Conservation (phyloP, 768 basidiomycete genomes). For the Tulasnella calospora region DNA sequence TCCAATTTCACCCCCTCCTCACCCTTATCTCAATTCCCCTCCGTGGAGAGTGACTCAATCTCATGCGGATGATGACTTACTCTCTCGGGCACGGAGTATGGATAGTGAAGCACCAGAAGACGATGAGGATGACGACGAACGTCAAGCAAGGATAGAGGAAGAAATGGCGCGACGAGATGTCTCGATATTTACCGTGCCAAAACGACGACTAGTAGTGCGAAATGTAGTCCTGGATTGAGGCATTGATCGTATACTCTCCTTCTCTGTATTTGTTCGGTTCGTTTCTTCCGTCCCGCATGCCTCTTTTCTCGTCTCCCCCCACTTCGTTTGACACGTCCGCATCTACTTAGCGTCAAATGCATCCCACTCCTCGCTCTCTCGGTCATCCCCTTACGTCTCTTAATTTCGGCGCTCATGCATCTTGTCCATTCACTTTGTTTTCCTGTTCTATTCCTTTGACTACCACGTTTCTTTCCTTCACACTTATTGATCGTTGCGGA, state of each 20-base stretch:
- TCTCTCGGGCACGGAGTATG: slow-evolving; percentile 11
- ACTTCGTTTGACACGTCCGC: neutral
- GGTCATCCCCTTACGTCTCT: neutral
- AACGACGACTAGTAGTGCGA: slow-evolving; percentile 65
- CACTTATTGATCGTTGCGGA: neutral
- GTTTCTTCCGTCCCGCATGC: neutral
- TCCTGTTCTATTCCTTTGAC: slow-evolving; percentile 3
- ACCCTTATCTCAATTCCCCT: slow-evolving; percentile 35
- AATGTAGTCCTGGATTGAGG: slow-evolving; percentile 43
- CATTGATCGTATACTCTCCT: neutral
- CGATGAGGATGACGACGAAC: slow-evolving; percentile 67
- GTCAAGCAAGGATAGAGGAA: slow-evolving; percentile 71
- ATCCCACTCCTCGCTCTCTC: neutral
- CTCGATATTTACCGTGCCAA: slow-evolving; percentile 70
- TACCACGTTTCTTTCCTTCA: neutral
- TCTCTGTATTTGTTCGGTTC: neutral
- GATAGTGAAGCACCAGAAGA: slow-evolving; percentile 47
- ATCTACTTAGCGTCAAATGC: neutral
- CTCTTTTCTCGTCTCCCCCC: neutral
- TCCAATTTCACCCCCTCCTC: slow-evolving; percentile 39
- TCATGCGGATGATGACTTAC: slow-evolving; percentile 45
- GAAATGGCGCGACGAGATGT: slow-evolving; percentile 79
- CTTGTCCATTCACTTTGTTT: neutral
- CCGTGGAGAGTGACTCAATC: slow-evolving; percentile 46
- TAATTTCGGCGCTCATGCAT: neutral